Percentiles rank a stretch among this genome's conserved stretches.
Evolutionary conservation across 2,329 filamentous ascomycete species (phyloP).

Genomic region (Lecanicillium sp.): DNA sequence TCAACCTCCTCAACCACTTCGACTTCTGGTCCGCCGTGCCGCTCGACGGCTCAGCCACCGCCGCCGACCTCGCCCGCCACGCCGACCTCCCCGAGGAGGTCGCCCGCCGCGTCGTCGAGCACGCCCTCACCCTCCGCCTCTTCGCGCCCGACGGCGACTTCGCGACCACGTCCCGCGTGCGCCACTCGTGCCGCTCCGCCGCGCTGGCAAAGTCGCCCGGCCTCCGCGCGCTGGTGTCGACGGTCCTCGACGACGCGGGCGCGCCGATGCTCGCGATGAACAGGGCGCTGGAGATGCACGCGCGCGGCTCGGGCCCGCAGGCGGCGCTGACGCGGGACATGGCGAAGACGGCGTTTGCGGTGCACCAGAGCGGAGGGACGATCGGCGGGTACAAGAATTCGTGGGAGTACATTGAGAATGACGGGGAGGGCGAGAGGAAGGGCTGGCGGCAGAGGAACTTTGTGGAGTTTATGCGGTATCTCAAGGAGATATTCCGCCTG

Average conservation of each 20-base stretch:
- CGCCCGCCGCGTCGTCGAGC: slow-evolving; percentile 32
- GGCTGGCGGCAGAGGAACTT: slow-evolving; percentile 35
- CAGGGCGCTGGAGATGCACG: slow-evolving; percentile 27
- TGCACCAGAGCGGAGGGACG: slow-evolving; percentile 28
- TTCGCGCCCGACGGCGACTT: slow-evolving; percentile 24
- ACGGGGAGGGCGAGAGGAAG: slow-evolving; percentile 31
- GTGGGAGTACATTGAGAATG: slow-evolving; percentile 36
- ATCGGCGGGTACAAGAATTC: slow-evolving; percentile 27
- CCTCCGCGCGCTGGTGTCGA: slow-evolving; percentile 31
- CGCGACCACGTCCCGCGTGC: slow-evolving; percentile 21
- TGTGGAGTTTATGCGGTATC: slow-evolving; percentile 33
- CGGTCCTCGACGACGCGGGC: slow-evolving; percentile 32
- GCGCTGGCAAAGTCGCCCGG: slow-evolving; percentile 28
- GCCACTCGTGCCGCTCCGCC: slow-evolving; percentile 34
- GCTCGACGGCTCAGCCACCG: slow-evolving; percentile 38
- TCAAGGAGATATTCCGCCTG: slow-evolving; percentile 34
- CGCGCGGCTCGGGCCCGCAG: slow-evolving; percentile 26
- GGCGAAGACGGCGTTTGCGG: slow-evolving; percentile 30
- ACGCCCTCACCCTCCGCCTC: slow-evolving; percentile 33
- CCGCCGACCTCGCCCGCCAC: slow-evolving; percentile 32
- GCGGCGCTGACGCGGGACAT: slow-evolving; percentile 27
- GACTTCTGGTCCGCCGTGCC: slow-evolving; percentile 48
- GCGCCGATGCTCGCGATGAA: slow-evolving; percentile 31
- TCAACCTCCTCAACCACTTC: slow-evolving; percentile 46
- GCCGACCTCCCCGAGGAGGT: slow-evolving; percentile 33